Evolutionary conservation across 2,329 filamentous ascomycete species (phyloP), one percentile per base, ranked within the genome.

Genomic region (Penicillium sp.): DNA sequence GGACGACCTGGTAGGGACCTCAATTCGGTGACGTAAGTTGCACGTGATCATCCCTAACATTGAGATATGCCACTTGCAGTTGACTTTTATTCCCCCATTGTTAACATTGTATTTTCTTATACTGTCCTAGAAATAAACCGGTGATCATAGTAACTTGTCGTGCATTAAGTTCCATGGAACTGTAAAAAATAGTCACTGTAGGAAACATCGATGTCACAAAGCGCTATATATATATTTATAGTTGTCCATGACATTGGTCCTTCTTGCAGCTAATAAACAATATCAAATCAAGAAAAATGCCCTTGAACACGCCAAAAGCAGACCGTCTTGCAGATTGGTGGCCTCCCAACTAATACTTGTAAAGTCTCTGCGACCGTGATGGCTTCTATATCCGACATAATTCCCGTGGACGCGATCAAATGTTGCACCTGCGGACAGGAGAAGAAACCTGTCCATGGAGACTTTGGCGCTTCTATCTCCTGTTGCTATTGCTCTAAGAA

Each of bases 11-110:
- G 9, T 48, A 43, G 25, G n/a, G 23, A 29, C 9, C 27, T 49
- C 33, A 44, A 29, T 23, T 19, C 53, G 48, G 53, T 56, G 53
- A 56, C 48, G 53, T 51, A 55, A 55, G 47, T 29, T 13, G 15
- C 53, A 56, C 53, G 53, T 56, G 53, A 56, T 56, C 39, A 8
- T 13, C 8, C 6, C 19, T 36, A 10, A 5, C 10, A n/a, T 9
- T 35, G 38, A 42, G 43, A 42, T 21, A 21, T 21, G 7, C n/a
- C 4, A 25, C 35, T 38, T 9, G 7, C 10, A 19, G 12, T 19
- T 50, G 8, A 27, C 25, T 41, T 31, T 8, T 33, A 3, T 38
- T 10, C 7, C 25, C n/a, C 17, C 7, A 10, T 21, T 41, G 5
- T 15, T 36, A 12, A 17, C 10, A 15, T 19, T 49, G 7, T n/a